Conservation (phyloP, 2,329 filamentous ascomycete genomes). For the Beauveria pseudobassiana region DNA sequence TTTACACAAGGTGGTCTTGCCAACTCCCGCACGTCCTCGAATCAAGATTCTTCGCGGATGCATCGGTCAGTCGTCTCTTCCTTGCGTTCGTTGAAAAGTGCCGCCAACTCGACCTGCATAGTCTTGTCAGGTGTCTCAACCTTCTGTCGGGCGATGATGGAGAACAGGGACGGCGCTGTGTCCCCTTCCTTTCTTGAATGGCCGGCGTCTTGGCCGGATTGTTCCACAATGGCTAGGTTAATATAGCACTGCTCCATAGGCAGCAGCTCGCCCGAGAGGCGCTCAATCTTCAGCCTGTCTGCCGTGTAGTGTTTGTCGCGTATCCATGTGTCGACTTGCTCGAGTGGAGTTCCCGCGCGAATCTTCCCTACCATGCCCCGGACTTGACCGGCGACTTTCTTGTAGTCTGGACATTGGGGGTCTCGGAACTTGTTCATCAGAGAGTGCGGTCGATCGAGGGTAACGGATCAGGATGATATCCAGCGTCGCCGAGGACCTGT, state of each 20-base stretch:
- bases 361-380: not conserved
- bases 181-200: not conserved
- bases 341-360: not conserved
- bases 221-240: conserved; percentile 30
- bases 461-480: no score
- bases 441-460: no score
- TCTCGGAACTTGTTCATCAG: conserved; percentile 4
- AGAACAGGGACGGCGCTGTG: not conserved
- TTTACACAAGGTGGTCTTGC: conserved; percentile 36
- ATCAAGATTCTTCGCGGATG: conserved; percentile 26
- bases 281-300: conserved; percentile 23
- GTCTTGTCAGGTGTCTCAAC: not conserved
- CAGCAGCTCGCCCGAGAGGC: conserved; percentile 24
- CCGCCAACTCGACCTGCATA: not conserved
- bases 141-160: not conserved
- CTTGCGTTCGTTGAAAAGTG: not conserved
- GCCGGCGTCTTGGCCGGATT: conserved; percentile 8
- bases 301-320: conserved; percentile 17
- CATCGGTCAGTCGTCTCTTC: not conserved
- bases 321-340: conserved; percentile 18
- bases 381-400: conserved; percentile 15
- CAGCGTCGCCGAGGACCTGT: no score
- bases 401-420: conserved; percentile 14
- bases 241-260: conserved; percentile 15
- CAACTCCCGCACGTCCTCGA: conserved; percentile 28